A percentile compares a stretch with the other conserved stretches of the same genome.
Evolutionary conservation across 371 early-diverging fungal genomes (phyloP).

Genomic region (Mortierella sp.): DNA sequence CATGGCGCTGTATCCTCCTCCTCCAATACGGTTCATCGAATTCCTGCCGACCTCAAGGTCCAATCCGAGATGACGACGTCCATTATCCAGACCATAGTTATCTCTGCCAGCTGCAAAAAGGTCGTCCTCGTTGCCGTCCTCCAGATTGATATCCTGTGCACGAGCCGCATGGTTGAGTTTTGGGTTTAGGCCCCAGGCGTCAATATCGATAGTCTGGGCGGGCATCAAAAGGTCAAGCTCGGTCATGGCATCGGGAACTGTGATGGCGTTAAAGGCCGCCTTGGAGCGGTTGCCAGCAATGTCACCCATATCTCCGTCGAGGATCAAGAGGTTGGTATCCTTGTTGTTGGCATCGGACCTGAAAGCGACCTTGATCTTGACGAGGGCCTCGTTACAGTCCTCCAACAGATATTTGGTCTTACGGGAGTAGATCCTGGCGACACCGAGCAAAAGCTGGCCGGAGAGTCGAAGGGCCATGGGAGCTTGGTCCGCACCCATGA

Average conservation of each 20-base stretch:
- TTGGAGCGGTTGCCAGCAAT: conserved; percentile 83
- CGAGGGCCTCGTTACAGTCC: conserved; percentile 97
- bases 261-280: conserved; percentile 87
- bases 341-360: conserved; percentile 28
- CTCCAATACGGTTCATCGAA: conserved; percentile 38
- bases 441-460: conserved; percentile 97
- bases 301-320: conserved; percentile 88
- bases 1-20: conserved; percentile 43
- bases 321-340: conserved; percentile 30
- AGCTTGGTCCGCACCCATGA: conserved; percentile 83
- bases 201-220: conserved; percentile 74
- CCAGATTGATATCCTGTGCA: conserved; percentile 74
- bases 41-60: conserved; percentile 62
- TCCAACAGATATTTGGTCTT: conserved; percentile 97
- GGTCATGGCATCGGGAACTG: conserved; percentile 87
- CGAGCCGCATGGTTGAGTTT: conserved; percentile 60
- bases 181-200: conserved; percentile 53
- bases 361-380: conserved; percentile 91
- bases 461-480: conserved; percentile 95
- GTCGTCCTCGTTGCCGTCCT: conserved; percentile 34
- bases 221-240: conserved; percentile 94
- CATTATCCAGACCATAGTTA: conserved; percentile 36
- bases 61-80: conserved; percentile 42
- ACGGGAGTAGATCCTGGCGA: conserved; percentile 95
- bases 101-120: conserved; percentile 39